Evolutionary conservation across 139 green algal species (phyloP), one percentile per base, ranked within the genome.

Genomic region (Chlamydomonas schloesseri): DNA sequence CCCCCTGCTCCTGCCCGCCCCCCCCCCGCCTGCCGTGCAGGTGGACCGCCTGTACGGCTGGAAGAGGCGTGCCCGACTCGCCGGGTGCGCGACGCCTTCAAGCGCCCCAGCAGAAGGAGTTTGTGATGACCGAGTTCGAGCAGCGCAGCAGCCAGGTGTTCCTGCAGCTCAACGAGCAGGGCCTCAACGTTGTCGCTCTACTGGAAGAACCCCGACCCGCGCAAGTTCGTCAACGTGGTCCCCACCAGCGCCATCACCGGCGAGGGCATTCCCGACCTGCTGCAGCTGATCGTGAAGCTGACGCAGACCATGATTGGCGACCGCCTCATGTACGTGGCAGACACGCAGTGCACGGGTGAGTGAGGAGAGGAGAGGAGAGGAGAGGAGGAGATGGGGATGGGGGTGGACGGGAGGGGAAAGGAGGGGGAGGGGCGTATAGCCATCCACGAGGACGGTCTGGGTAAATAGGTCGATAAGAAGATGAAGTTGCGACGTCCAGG

Each of bases 161-260:
- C 67, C 80, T 86, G 47, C 47, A 95, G 84, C 92, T 95, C 21
- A 95, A 95, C 81, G 92, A 93, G 77, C 91, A 93, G 94, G 98
- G 98, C 29, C 90, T 99, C 21, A 99, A 99, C 89, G 96, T 98
- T n/a, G 70, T 92, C 95, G 36, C 92, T 99, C 34, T 99, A 99
- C 93, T 99, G 96, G 96, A 95, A 97, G 87, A 99, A 99, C 93
- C 90, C 94, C 0, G 98, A 99, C 89, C 88, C 94, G 2, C 93
- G 95, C 37, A 86, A 73, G 36, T 98, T 94, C 77, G 93, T 99
- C 82, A 99, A 96, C 90, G 96, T 99, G 36, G 97, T 99, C 70
- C 98, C 98, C 55, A 99, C 98, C 26, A 96, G 87, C 3, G 98
- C 98, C 75, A 98, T 99, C 91, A 98, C 95, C 2, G 97, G 96